A percentile compares a stretch with the other conserved stretches of the same genome.
These are phyloP conservation scores for Ophiocordyceps camponoti-saundersi DNA, from an alignment of 2,329 filamentous ascomycete genomes.

Conservation along the genomic window DNA sequence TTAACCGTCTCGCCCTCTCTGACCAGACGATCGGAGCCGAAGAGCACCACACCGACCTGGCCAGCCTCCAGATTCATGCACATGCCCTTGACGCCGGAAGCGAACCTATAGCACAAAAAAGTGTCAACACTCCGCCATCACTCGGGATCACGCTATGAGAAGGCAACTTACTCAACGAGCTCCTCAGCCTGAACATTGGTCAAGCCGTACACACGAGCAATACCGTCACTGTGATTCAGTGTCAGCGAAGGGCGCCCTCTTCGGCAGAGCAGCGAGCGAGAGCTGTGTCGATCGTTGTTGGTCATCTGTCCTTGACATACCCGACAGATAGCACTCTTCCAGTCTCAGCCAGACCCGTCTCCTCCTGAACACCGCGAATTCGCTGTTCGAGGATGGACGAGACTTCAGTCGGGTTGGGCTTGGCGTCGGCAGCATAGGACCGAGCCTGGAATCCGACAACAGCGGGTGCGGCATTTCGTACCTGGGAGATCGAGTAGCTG, in stretches of 20 bases:
- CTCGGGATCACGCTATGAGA: background rate
- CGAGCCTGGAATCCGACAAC: constrained; percentile 54
- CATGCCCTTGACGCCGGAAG: constrained; percentile 99
- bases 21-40: constrained; percentile 99
- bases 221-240: constrained; percentile 69
- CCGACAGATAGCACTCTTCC: constrained; percentile 96
- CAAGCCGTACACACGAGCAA: constrained; percentile 99
- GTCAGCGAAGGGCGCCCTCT: background rate
- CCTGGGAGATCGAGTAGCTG: constrained; percentile 42
- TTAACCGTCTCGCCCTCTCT: constrained; percentile 99
- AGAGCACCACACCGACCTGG: constrained; percentile 99
- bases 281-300: background rate
- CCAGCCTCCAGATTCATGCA: constrained; percentile 99
- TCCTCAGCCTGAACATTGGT: constrained; percentile 99
- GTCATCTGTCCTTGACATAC: constrained; percentile 43
- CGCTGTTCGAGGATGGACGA: constrained; percentile 98
- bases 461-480: constrained; percentile 71
- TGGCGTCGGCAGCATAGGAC: constrained; percentile 82
- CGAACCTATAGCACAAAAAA: constrained; percentile 52
- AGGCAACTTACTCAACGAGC: constrained; percentile 81
- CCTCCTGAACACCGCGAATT: constrained; percentile 96
- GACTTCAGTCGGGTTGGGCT: constrained; percentile 93
- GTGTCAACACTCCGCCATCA: constrained; percentile 1
- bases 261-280: background rate
- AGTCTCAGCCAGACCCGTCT: constrained; percentile 91